Conservation (phyloP, 2,329 filamentous ascomycete species). For the Didymella arachidicola region DNA sequence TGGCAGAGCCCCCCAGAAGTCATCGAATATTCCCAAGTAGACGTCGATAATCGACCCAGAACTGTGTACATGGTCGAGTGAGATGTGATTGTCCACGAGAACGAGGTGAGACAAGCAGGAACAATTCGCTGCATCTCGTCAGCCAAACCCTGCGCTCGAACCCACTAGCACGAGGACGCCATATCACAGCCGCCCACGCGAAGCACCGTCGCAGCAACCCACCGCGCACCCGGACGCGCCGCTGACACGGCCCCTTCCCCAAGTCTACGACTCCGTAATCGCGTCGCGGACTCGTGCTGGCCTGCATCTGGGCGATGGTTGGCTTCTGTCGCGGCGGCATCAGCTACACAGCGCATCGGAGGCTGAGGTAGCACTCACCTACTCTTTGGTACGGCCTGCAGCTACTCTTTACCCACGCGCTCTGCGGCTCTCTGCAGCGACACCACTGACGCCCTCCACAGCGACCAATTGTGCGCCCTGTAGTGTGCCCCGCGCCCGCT, state of each 20-base stretch:
- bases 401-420: slow-evolving; percentile 7
- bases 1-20: background rate
- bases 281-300: slow-evolving; percentile 17
- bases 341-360: slow-evolving; percentile 36
- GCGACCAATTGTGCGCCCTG: slow-evolving; percentile 13
- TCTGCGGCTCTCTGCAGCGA: slow-evolving; percentile 1
- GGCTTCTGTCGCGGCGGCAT: slow-evolving; percentile 31
- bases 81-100: slow-evolving; percentile 3
- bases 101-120: slow-evolving; percentile 15
- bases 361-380: slow-evolving; percentile 38
- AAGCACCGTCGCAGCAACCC: slow-evolving; percentile 8
- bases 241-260: slow-evolving; percentile 2
- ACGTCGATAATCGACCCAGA: background rate
- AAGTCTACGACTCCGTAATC: slow-evolving; percentile 1
- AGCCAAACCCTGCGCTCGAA: slow-evolving; percentile 11
- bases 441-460: slow-evolving; percentile 9
- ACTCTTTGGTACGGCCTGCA: slow-evolving; percentile 16
- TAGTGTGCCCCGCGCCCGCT: slow-evolving; percentile 5
- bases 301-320: slow-evolving; percentile 39
- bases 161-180: slow-evolving; percentile 19
- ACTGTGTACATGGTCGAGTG: background rate
- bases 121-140: slow-evolving; percentile 4
- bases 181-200: slow-evolving; percentile 13
- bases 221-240: background rate
- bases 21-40: background rate